A percentile compares a stretch with the other conserved stretches of the same genome.
Evolutionary conservation across 1,139 yeast species (phyloP).

Genomic region (Pichia sp.): DNA sequence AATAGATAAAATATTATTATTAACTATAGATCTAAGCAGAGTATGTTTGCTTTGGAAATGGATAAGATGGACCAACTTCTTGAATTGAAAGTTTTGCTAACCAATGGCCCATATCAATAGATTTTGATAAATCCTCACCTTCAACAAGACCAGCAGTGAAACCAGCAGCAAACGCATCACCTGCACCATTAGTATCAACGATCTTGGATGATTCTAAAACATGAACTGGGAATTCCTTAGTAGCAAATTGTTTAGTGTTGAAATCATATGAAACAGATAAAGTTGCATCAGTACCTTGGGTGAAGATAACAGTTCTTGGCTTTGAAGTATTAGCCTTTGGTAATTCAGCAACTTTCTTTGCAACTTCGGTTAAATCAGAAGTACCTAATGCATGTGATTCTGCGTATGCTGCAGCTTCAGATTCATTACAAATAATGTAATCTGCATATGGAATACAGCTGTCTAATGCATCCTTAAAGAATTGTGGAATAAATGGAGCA

Average conservation of each 20-base stretch:
- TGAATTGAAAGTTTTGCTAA: slow-evolving; percentile 88
- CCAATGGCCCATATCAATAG: slow-evolving; percentile 93
- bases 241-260: slow-evolving; percentile 39
- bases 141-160: slow-evolving; percentile 84
- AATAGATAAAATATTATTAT: neutral
- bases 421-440: slow-evolving; percentile 87
- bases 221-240: slow-evolving; percentile 59
- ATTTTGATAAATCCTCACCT: slow-evolving; percentile 54
- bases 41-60: slow-evolving; percentile 67
- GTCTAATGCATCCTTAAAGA: slow-evolving; percentile 89
- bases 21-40: slow-evolving; percentile 16
- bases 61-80: slow-evolving; percentile 91
- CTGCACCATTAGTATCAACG: slow-evolving; percentile 97
- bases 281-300: slow-evolving; percentile 91
- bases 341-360: slow-evolving; percentile 70
- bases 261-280: slow-evolving; percentile 56
- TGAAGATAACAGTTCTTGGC: slow-evolving; percentile 81
- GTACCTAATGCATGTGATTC: slow-evolving; percentile 65
- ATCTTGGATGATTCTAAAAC: slow-evolving; percentile 60
- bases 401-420: slow-evolving; percentile 94
- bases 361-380: slow-evolving; percentile 67
- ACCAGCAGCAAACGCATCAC: slow-evolving; percentile 99
- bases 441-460: slow-evolving; percentile 81
- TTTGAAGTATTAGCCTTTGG: slow-evolving; percentile 69
- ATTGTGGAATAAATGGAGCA: slow-evolving; percentile 95